Evolutionary conservation across 192 early-diverging fungal genomes (phyloP).

Genomic region (Umbelopsis vinacea): DNA sequence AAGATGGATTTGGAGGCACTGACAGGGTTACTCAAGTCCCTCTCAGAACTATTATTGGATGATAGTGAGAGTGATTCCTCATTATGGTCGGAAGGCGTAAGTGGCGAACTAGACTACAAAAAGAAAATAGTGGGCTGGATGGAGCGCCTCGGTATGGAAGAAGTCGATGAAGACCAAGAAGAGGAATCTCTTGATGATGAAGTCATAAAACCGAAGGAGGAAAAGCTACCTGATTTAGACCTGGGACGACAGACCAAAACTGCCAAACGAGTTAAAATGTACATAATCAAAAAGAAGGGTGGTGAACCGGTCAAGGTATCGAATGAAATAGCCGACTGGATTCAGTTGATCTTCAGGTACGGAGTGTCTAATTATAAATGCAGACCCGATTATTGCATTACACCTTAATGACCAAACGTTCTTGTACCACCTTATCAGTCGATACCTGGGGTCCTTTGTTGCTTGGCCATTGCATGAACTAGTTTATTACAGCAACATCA

Average conservation of each 20-base stretch:
- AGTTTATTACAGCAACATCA: conserved; percentile 75
- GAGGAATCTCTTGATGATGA: background rate
- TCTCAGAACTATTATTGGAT: conserved; percentile 14
- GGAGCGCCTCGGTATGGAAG: background rate
- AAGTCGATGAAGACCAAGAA: background rate
- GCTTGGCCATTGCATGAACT: conserved; percentile 73
- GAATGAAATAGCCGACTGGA: conserved; percentile 45
- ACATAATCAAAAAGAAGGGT: conserved; percentile 46
- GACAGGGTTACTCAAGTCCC: background rate
- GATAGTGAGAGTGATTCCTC: background rate
- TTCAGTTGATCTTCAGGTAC: conserved; percentile 51
- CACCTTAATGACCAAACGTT: background rate
- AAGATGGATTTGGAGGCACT: conserved; percentile 30
- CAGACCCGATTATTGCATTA: no score
- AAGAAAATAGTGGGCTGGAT: conserved; percentile 9
- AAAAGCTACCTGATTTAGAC: conserved; percentile 27
- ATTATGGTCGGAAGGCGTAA: background rate
- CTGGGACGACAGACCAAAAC: conserved; percentile 50
- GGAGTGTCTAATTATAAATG: background rate
- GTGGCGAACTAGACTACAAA: conserved; percentile 4
- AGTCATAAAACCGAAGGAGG: background rate
- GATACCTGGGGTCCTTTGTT: conserved; percentile 61
- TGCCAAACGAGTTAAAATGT: conserved; percentile 43
- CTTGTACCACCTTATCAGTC: conserved; percentile 32
- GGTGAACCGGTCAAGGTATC: conserved; percentile 38